Base-by-base conservation (phyloP, 768 basidiomycete genomes). In the Arthromyces matolae region DNA sequence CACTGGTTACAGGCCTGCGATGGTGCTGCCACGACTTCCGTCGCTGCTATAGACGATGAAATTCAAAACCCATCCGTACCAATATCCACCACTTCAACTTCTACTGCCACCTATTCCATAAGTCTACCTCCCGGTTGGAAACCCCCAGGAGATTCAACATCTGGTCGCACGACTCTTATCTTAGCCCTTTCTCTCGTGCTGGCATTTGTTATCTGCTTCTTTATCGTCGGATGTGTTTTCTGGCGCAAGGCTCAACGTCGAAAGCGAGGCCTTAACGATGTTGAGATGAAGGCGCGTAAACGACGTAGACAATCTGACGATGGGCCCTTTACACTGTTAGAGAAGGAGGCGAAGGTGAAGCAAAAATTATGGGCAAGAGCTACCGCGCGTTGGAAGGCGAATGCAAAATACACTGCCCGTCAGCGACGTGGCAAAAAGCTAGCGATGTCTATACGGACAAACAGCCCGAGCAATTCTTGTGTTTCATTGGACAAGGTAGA, bases 351-450 rank as follows among this genome's bases (percentile, higher is more conserved):
- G 7, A 77, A 71, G 43, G 60, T 61, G 4, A 78, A 78, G 51
- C 77, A 83, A 61, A 80, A 77, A 55, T 56, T 82, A 39, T 87
- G 84, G 85, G 73, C 76, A 0, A 73, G 67, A 50, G 85, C 86
- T 2, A 80, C 78, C 1, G 80, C 80, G 7, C 75, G 83, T 35
- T 90, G 87, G 87, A 80, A 72, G 53, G 78, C 77, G 3, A 81
- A 82, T 43, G 74, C 79, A 8, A 78, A 80, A 22, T 71, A 78
- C 47, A 68, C 78, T n/a, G 79, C 80, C 7, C 77, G 84, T 29
- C 78, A 80, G 40, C 72, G 87, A 47, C 67, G 77, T 49, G 73
- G 76, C 27, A 73, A 68, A 49, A 72, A 73, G 12, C 48, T 53
- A n/a, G 57, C 46, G 32, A 50, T 57, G 43, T 35, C 49, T 20